Evolutionary conservation across 805 yeast species (phyloP), one percentile per base, ranked within the genome.

Genomic region (Brettanomyces naardenensis): DNA sequence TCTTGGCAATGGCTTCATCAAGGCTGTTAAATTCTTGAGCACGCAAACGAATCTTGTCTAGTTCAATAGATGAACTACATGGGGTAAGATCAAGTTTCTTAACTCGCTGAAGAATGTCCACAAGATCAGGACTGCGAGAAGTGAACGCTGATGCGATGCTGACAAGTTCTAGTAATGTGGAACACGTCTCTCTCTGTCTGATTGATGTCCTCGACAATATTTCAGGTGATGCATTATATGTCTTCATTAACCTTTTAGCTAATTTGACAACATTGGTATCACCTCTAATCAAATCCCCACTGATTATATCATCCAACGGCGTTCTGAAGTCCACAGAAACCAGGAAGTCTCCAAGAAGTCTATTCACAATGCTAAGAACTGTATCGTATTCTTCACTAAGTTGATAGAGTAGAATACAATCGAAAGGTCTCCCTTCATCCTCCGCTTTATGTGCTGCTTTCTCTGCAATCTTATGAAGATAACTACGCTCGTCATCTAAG

Each of bases 371-470:
- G 2, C 72, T 59, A 6, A 90, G 71, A 11, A 87, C 97, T 22
- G 82, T 78, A 53, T 83, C 82, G 56, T 82, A 82, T 48, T 89
- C 95, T 59, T 85, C 94, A 34, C 95, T 77, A 46, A 90, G 71
- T 60, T 89, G 95, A 56, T 85, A 90, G 38, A 92, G 69, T 40
- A 85, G 66, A 43, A 92, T 71, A 15, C 96, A 85, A 53, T 92
- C 97, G 44, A 80, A 76, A 11, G 77, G 69, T 52, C 95, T 72
- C 6, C 97, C 97, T 51, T 89, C 97, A 48, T 86, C 92, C 51
- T 85, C 92, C 13, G 96, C 95, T 47, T 76, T 77, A 31, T 69
- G 69, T 3, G 97, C 97, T 21, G 95, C 88, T 42, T 76, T 78
- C 54, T 83, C 94, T 3, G 92, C 80, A 30, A 90, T 87, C 41